phyloP scores from a whole-genome alignment of 192 early-diverging fungal genomes.

The Coemansia sp. region DNA sequence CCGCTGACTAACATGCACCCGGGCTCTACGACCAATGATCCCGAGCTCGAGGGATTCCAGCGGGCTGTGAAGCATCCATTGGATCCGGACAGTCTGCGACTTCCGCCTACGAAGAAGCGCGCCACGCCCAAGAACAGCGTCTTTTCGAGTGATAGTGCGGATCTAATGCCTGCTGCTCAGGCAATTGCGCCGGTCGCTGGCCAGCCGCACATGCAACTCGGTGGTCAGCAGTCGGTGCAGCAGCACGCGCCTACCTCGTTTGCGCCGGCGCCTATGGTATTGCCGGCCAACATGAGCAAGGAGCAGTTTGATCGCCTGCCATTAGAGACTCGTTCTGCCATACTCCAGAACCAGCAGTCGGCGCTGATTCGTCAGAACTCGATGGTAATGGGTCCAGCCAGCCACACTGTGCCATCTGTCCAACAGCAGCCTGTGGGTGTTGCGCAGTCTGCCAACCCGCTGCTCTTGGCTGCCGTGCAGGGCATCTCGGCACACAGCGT shows the following conservation, averaged over 20 bases:
- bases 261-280: slow-evolving; percentile 38
- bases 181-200: background rate
- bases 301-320: slow-evolving; percentile 49
- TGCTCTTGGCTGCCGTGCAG: slow-evolving; percentile 30
- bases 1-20: slow-evolving; percentile 55
- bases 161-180: background rate
- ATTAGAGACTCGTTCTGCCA: slow-evolving; percentile 25
- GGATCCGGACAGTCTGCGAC: slow-evolving; percentile 44
- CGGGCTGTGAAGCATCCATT: slow-evolving; percentile 57
- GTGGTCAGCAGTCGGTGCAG: background rate
- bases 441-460: slow-evolving; percentile 11
- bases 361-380: slow-evolving; percentile 43
- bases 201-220: background rate
- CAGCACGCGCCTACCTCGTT: slow-evolving; percentile 16
- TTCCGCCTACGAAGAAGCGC: slow-evolving; percentile 51
- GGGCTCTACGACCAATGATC: slow-evolving; percentile 43
- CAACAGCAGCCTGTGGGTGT: slow-evolving; percentile 12
- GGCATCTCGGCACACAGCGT: slow-evolving; percentile 7
- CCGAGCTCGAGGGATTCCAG: slow-evolving; percentile 49
- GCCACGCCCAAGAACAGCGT: slow-evolving; percentile 15
- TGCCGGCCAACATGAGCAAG: slow-evolving; percentile 43
- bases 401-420: slow-evolving; percentile 9
- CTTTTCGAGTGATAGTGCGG: background rate
- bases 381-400: slow-evolving; percentile 14
- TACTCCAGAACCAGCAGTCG: slow-evolving; percentile 42